phyloP scores from a whole-genome alignment of 139 green algal species.

The Coelastrella sp. region DNA sequence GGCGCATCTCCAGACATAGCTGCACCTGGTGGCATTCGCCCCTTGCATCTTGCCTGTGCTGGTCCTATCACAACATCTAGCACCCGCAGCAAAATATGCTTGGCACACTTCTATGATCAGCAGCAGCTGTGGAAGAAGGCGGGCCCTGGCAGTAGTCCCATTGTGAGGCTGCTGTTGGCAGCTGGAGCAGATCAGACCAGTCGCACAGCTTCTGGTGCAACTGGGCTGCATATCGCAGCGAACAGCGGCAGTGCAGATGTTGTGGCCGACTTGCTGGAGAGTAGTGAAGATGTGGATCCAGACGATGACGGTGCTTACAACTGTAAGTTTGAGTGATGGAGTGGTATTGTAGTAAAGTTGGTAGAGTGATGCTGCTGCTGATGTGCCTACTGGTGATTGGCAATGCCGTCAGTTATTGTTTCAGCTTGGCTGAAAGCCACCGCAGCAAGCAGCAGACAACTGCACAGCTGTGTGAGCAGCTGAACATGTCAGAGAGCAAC shows the following conservation, averaged over 20 bases:
- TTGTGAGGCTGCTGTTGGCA: conserved; percentile 38
- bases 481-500: too few species aligned
- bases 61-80: conserved; percentile 17
- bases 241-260: conserved; percentile 41
- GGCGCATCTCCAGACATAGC: conserved; percentile 22
- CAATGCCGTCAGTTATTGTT: too few species aligned
- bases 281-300: conserved; percentile 41
- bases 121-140: conserved; percentile 49
- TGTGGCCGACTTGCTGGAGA: conserved; percentile 34
- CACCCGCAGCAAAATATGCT: conserved; percentile 33
- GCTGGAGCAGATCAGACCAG: conserved; percentile 29
- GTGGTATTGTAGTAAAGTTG: neutral
- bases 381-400: too few species aligned
- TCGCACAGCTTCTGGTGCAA: conserved; percentile 16
- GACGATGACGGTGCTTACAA: conserved; percentile 45
- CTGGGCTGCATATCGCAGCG: conserved; percentile 31
- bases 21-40: conserved; percentile 7
- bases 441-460: too few species aligned
- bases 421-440: too few species aligned
- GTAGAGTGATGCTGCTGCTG: neutral
- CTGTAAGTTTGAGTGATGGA: conserved; percentile 7
- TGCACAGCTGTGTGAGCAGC: too few species aligned
- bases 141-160: conserved; percentile 1
- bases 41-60: conserved; percentile 28
- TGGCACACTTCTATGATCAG: conserved; percentile 43